phyloP scores from a whole-genome alignment of 768 basidiomycete species.

The Rhodotorula taiwanensis region DNA sequence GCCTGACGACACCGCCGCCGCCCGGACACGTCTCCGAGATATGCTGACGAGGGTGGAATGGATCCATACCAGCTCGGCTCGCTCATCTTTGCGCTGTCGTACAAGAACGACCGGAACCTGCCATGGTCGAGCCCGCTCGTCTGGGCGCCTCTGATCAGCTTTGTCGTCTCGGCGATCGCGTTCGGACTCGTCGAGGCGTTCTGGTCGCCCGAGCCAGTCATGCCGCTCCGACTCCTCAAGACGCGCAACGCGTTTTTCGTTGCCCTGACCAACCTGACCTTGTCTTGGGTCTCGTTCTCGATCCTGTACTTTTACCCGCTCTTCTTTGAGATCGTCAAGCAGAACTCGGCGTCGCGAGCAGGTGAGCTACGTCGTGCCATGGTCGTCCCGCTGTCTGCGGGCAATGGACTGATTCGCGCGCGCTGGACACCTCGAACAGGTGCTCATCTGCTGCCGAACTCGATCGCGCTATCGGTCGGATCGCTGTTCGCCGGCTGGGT shows the following conservation, averaged over 20 bases:
- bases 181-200: conserved; percentile 76
- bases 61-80: conserved; percentile 39
- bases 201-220: conserved; percentile 74
- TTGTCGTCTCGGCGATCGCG: conserved; percentile 52
- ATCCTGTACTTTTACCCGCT: conserved; percentile 35
- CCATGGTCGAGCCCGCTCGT: conserved; percentile 65
- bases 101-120: conserved; percentile 44
- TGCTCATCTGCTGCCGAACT: conserved; percentile 76
- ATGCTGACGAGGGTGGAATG: conserved; percentile 16
- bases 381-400: too few relatives aligned
- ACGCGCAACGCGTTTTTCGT: conserved; percentile 75
- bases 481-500: conserved; percentile 83
- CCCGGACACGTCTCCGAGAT: neutral
- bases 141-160: conserved; percentile 56
- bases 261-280: conserved; percentile 66
- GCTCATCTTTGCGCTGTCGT: conserved; percentile 44
- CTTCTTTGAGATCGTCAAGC: conserved; percentile 33
- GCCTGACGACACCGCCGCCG: neutral
- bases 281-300: conserved; percentile 29
- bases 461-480: conserved; percentile 74
- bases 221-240: conserved; percentile 62
- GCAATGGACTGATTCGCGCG: too few relatives aligned
- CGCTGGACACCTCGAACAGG: too few relatives aligned
- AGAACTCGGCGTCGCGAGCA: conserved; percentile 26
- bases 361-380: neutral